Evolutionary conservation across 1,139 yeast genomes (phyloP), one percentile per base, ranked within the genome.

Genomic region (Geotrichum histeridarum): DNA sequence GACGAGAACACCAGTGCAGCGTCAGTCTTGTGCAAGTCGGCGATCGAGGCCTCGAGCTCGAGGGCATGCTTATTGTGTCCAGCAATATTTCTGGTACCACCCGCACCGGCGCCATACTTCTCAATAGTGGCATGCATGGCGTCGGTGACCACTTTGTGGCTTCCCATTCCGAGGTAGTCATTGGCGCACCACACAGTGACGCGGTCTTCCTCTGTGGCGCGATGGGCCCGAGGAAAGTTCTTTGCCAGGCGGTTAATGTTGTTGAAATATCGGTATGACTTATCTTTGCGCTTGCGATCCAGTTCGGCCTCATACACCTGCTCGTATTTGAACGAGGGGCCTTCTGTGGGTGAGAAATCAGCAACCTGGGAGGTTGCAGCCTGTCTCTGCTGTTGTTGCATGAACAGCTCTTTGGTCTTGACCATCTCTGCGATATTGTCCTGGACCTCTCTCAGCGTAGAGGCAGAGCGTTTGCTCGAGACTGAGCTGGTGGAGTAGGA

Each of bases 141-240:
- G 27, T 79, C 73, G 59, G 88, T 74, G 47, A 93, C 93, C 57
- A 76, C 75, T 59, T 79, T 79, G 70, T 93, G 86, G 67, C 81
- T 82, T 51, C 97, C 94, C 94, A 94, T 87, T 17, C 98, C 97
- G 60, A 93, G 77, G 72, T 93, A 93, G 72, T 93, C 99, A 70
- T 93, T 93, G 46, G 98, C 90, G 68, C 99, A 93, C 99, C 99
- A 93, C 56, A 93, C 99, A 56, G 96, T 88, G 58, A 93, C 99
- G 69, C 87, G 86, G 64, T 89, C 95, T 51, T 66, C 68, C 66
- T 84, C 91, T 46, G 71, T 63, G 53, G 83, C 78, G 61, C 94
- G 81, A 68, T 93, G 99, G 45, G 99, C 99, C 65, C 75, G 76
- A 45, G 99, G 99, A 68, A 89, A 93, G 67, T 91, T 96, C 60